Base-by-base conservation (phyloP, 805 yeast species). In the Phaffomyces opuntiae region DNA sequence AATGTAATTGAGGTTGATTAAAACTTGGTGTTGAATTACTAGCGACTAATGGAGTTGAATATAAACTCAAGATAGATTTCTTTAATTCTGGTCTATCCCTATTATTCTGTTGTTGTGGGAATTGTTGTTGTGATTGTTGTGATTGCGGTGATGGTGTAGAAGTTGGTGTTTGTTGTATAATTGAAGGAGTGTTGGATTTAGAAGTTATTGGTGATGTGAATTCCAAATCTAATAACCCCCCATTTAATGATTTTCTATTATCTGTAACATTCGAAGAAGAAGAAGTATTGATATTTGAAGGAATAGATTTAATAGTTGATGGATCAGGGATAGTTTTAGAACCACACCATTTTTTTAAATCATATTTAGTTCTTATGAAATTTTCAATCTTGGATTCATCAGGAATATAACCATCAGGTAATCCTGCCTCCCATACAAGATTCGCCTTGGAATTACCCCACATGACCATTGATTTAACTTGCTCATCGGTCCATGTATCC, bases 401-500 rank as follows among this genome's bases (percentile, higher is more conserved):
- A 9, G 96, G 96, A 24, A 78, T 71, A 61, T 90, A 83, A 11
- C 68, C 71, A 14, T 67, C 70, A 3, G 95, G 89, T 49, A 90
- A 71, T 55, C 78, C 78, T 35, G 80, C 75, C 64, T 93, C 99
- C 95, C 97, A 93, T 63, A 73, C 85, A 7, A 54, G 51, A 62
- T 93, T 93, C 26, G 95, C 93, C 36, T 75, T 72, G 38, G 68
- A 74, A 60, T 91, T 91, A 2, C 96, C 96, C 95, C 96, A 87
- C 54, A 76, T 69, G 29, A 87, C 80, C 84, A 93, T 81, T 50
- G 78, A 78, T 49, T 75, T 80, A 29, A 88, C 78, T 63, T 93
- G 96, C 58, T 86, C 96, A 55, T 89, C 96, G 7, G 93, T 86
- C 99, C 99, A 91, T 1, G 95, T 84, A 62, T 91, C 98, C 57